Conservation (phyloP, 2,329 filamentous ascomycete species). For the Hirsutella rhossiliensis region DNA sequence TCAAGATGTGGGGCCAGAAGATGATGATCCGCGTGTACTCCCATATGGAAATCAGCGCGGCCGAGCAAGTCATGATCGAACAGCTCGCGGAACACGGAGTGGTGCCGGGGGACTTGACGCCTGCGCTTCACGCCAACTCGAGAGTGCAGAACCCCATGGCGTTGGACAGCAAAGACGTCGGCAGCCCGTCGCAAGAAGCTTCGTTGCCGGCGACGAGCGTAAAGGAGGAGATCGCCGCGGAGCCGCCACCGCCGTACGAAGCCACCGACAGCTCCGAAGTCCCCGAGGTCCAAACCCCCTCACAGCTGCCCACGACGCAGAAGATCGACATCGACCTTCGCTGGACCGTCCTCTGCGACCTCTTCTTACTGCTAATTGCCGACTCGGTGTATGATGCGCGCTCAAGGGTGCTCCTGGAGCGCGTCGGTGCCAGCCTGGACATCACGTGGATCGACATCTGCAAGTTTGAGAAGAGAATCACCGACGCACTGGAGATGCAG, state of each 20-base stretch:
- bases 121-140: slow-evolving; percentile 80
- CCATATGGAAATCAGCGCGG: slow-evolving; percentile 90
- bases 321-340: slow-evolving; percentile 92
- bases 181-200: slow-evolving; percentile 7
- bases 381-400: slow-evolving; percentile 87
- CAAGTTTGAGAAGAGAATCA: slow-evolving; percentile 92
- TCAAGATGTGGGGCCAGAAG: slow-evolving; percentile 95
- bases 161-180: slow-evolving; percentile 18
- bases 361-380: slow-evolving; percentile 93
- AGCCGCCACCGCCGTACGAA: slow-evolving; percentile 47
- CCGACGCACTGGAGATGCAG: slow-evolving; percentile 95
- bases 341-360: slow-evolving; percentile 92
- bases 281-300: slow-evolving; percentile 69
- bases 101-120: slow-evolving; percentile 69
- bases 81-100: slow-evolving; percentile 90
- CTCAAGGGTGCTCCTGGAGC: slow-evolving; percentile 72
- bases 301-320: slow-evolving; percentile 66
- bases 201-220: slow-evolving; percentile 8
- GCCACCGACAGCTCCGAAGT: slow-evolving; percentile 57
- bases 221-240: slow-evolving; percentile 31
- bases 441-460: slow-evolving; percentile 90
- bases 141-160: slow-evolving; percentile 88
- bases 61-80: slow-evolving; percentile 97
- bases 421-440: slow-evolving; percentile 67
- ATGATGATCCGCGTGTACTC: slow-evolving; percentile 92